These are phyloP conservation scores for Scheffersomyces quercinus DNA, from an alignment of 1,139 yeast species.

Conservation along the genomic window DNA sequence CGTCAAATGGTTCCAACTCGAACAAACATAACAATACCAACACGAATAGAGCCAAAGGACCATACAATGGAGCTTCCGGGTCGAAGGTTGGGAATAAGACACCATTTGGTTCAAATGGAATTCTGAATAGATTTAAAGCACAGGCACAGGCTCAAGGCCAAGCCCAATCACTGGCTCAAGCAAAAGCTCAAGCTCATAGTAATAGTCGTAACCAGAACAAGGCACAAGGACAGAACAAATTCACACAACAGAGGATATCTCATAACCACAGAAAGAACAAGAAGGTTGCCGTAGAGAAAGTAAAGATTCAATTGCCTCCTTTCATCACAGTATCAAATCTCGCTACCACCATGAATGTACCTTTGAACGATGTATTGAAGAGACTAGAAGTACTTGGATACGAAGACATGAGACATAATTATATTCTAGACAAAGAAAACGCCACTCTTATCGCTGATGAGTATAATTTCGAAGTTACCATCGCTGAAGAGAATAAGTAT, in stretches of 20 bases:
- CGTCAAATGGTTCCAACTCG: too few relatives aligned
- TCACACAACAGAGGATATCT: conserved; percentile 1
- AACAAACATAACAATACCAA: background rate
- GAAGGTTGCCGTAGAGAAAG: conserved; percentile 13
- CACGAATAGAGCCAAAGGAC: conserved; percentile 2
- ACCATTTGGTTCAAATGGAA: background rate
- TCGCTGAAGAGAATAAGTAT: conserved; percentile 60
- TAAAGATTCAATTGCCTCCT: conserved; percentile 62
- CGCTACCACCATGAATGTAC: conserved; percentile 67
- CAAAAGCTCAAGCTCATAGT: background rate
- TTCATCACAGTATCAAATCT: conserved; percentile 75
- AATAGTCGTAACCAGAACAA: background rate
- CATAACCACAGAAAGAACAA: conserved; percentile 13
- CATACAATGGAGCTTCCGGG: too few relatives aligned
- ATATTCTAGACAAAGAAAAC: conserved; percentile 81
- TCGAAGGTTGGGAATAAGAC: background rate
- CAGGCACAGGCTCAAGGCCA: background rate
- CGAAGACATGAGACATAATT: conserved; percentile 71
- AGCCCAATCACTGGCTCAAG: background rate
- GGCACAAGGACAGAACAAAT: background rate
- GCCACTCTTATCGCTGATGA: conserved; percentile 88
- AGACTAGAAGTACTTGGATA: conserved; percentile 73
- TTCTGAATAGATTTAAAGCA: background rate
- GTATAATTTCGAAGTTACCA: conserved; percentile 68
- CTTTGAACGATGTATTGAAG: conserved; percentile 58